phyloP scores from a whole-genome alignment of 495 filamentous ascomycete species.

The Hypoxylon fragiforme region DNA sequence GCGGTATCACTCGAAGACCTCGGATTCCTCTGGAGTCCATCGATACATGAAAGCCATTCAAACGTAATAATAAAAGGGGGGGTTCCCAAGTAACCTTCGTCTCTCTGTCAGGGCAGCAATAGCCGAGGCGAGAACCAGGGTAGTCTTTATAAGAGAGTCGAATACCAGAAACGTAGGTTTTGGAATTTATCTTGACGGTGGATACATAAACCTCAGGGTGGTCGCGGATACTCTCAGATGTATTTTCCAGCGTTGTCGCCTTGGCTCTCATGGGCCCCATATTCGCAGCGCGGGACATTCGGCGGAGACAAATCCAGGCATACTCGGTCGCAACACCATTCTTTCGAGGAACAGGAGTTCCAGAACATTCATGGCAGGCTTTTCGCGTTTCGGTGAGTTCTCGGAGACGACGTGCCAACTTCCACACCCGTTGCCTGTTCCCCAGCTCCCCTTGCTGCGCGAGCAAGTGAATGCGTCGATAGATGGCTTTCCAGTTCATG shows the following conservation, averaged over 20 bases:
- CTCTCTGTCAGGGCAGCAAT: not conserved
- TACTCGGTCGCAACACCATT: not conserved
- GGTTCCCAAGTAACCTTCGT: not conserved
- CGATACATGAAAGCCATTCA: not conserved
- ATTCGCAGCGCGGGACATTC: no score
- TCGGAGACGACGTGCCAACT: not conserved
- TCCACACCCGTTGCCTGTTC: not conserved
- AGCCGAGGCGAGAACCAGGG: not conserved
- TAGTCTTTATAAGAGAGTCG: not conserved
- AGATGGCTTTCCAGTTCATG: not conserved
- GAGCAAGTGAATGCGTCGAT: not conserved
- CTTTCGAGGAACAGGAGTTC: not conserved
- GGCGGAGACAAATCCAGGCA: not conserved
- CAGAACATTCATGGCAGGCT: not conserved
- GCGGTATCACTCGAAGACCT: not conserved
- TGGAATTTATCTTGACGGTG: not conserved
- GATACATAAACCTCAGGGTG: not conserved
- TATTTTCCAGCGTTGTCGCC: not conserved
- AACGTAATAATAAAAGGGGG: no score
- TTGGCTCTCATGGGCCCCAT: not conserved
- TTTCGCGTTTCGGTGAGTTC: not conserved
- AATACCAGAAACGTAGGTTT: not conserved
- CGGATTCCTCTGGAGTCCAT: not conserved
- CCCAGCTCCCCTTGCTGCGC: not conserved
- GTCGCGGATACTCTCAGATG: not conserved